Evolutionary conservation across 495 filamentous ascomycete genomes (phyloP), one percentile per base, ranked within the genome.

Genomic region (Letharia columbiana): DNA sequence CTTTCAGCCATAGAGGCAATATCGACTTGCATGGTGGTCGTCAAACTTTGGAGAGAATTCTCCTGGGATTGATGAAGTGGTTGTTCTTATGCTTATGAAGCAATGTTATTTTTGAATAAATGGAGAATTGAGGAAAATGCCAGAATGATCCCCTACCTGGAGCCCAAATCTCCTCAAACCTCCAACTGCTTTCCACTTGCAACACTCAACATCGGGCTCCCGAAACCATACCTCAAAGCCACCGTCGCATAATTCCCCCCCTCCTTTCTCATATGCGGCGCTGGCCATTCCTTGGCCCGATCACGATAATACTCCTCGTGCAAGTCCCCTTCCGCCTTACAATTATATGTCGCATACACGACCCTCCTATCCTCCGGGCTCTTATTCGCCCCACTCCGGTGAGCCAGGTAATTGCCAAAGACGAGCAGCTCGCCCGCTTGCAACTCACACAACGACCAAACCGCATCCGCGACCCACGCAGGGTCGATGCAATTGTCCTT

Each of bases 151-250:
- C 23, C 23, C 23, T 28, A 28, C 23, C 23, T 28, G 23, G 23
- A 28, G 23, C 23, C 23, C 23, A 28, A 28, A 28, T 28, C 23
- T 28, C 8, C 37, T 62, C 61, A 62, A 37, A 62, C 41, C n/a
- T 61, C 60, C 60, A 61, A 61, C 28, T 61, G 60, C 60, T 33
- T 61, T 6, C 60, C 60, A 45, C 41, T 61, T 3, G 40, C 41
- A 4, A 61, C 20, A 33, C 60, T 61, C 60, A 61, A 61, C 60
- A 61, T 61, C 41, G 60, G 60, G 41, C 60, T 61, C 41, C 60
- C 40, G 33, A 61, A 61, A 2, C 60, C 60, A 45, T 61, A 61
- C 23, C 40, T 40, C 15, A 33, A 44, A 28, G 60, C 39, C 20
- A 40, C 60, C 11, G 12, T 17, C 28, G 60, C 40, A 18, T 61